Base-by-base conservation (phyloP, 192 early-diverging fungal species). In the Podila minutissima region DNA sequence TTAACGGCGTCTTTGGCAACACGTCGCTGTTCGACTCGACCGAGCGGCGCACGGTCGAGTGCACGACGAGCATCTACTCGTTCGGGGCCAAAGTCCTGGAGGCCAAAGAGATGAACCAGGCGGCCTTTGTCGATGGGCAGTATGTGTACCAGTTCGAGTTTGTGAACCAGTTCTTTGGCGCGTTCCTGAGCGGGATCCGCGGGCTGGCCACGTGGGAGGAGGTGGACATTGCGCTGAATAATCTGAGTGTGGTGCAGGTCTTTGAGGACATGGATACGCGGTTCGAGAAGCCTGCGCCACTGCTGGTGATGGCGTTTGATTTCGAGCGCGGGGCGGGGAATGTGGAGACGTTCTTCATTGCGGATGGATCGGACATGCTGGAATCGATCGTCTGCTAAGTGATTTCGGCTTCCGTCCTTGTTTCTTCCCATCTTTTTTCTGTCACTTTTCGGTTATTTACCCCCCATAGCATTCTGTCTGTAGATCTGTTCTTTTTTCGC, bases 131-230 rank as follows among this genome's bases (percentile, higher is more conserved):
- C 0, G 69, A 67, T 37, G 76, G 74, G 41, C 85, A 86, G 73
- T 88, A 82, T 64, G 83, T 85, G 63, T 88, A 86, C 60, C 85
- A 77, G 38, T 88, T 88, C 68, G 87, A 84, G 41, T 86, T 78
- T 76, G 85, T 86, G 31, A 88, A 88, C 66, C 85, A 88, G 33
- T 88, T 88, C 74, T 88, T 88, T 85, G 85, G 85, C 62, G 83
- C 83, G 5, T 88, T 88, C 51, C 74, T 88, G 74, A 88, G 86
- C 50, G 83, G 85, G 22, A 83, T 88, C 32, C 74, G 84, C 32
- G 60, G 63, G 2, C 50, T 88, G 35, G 71, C 83, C 20, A 82
- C 82, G 12, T 88, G 87, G 87, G 79, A 85, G 20, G 83, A 88
- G 51, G 82, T 88, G 59, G 87, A 88, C 59, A 82, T 84, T 63